Conservation (phyloP, 805 yeast species). For the Candida incommunis region DNA sequence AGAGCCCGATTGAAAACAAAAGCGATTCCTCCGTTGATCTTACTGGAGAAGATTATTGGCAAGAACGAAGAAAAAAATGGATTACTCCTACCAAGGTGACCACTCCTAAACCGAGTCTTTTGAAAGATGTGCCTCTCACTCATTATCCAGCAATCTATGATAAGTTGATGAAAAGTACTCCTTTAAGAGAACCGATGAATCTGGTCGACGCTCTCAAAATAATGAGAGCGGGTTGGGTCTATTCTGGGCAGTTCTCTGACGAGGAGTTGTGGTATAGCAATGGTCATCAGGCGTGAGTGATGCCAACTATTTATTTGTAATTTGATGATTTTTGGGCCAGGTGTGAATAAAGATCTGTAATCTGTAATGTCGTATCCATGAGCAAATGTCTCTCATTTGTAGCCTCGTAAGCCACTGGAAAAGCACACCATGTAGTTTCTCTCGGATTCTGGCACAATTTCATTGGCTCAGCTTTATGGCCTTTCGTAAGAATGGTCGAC, state of each 20-base stretch:
- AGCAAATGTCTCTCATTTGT: too few species aligned
- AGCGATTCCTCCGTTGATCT: too few species aligned
- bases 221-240: conserved; percentile 75
- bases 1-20: too few species aligned
- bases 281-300: background rate
- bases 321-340: too few species aligned
- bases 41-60: conserved; percentile 60
- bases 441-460: too few species aligned
- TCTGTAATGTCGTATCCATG: too few species aligned
- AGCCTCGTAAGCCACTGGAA: too few species aligned
- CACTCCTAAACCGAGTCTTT: conserved; percentile 10
- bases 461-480: too few species aligned
- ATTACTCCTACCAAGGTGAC: conserved; percentile 14
- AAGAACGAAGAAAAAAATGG: conserved; percentile 57
- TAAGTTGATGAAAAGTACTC: conserved; percentile 52
- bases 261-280: conserved; percentile 4
- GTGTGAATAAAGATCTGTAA: too few species aligned
- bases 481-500: too few species aligned
- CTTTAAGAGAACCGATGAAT: conserved; percentile 57
- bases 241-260: conserved; percentile 50
- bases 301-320: too few species aligned
- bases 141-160: conserved; percentile 38
- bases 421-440: too few species aligned
- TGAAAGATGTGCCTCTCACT: conserved; percentile 17
- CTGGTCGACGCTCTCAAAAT: conserved; percentile 58